phyloP scores from a whole-genome alignment of 2,329 filamentous ascomycete genomes.

The Colletotrichum sp. region DNA sequence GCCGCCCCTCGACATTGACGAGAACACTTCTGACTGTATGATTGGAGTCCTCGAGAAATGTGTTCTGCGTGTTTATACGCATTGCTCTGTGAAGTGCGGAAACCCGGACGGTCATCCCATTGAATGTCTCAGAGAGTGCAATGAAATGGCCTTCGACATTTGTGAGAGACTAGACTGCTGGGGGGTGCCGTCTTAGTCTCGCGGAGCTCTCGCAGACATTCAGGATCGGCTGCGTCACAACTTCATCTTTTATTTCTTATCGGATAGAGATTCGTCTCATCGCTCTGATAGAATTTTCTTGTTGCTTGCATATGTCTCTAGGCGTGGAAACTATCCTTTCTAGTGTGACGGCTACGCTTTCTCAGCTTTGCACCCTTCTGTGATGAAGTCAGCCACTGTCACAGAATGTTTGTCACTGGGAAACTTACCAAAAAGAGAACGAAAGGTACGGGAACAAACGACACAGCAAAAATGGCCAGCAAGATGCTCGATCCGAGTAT shows the following conservation, averaged over 20 bases:
- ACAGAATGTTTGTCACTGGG: fast-evolving
- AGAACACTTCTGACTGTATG: neutral
- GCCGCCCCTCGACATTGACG: neutral
- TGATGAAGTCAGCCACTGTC: neutral
- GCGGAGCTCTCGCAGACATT: neutral
- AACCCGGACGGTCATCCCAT: neutral
- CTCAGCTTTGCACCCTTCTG: constrained; percentile 6
- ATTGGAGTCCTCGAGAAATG: neutral
- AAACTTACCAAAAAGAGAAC: constrained; percentile 22
- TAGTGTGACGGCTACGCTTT: neutral
- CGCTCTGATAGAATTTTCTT: neutral
- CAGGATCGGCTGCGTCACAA: neutral
- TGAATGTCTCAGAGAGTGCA: neutral
- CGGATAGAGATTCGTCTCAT: neutral
- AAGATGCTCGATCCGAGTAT: constrained; percentile 6
- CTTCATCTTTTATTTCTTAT: neutral
- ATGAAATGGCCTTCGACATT: neutral
- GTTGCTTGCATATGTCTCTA: neutral
- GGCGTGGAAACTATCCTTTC: neutral
- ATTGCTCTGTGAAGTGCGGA: neutral
- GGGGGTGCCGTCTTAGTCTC: neutral
- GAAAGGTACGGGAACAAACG: constrained; percentile 4
- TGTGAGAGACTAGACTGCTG: neutral
- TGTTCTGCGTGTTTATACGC: neutral
- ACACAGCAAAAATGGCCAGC: neutral